Evolutionary conservation across 352 stramenopile genomes (phyloP).

Genomic region (Pythium pyrilobum): DNA sequence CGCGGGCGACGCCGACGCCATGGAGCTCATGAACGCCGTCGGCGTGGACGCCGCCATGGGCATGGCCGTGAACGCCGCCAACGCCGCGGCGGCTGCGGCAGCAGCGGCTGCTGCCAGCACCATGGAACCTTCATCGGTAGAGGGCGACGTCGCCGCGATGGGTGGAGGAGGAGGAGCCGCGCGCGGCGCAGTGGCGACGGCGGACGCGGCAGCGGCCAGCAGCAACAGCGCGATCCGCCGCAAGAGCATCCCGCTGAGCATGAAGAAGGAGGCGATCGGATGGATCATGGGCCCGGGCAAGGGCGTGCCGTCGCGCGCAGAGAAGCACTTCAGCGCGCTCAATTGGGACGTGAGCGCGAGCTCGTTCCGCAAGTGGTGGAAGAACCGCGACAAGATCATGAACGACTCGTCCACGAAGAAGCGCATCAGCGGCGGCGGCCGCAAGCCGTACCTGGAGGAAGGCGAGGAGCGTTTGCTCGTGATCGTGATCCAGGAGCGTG

Average conservation of each 20-base stretch:
- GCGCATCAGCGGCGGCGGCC: constrained; percentile 58
- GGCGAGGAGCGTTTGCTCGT: constrained; percentile 69
- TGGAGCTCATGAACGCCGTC: constrained; percentile 17
- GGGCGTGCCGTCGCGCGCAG: constrained; percentile 56
- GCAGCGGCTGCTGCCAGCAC: background rate
- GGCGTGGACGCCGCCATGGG: background rate
- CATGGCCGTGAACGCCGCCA: background rate
- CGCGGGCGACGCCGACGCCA: constrained; percentile 2
- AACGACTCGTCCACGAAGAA: constrained; percentile 66
- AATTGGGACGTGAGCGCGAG: constrained; percentile 75
- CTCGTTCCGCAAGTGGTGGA: constrained; percentile 83
- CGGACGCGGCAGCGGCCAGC: background rate
- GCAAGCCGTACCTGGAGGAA: constrained; percentile 67
- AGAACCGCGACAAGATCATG: constrained; percentile 78
- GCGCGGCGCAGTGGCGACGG: background rate
- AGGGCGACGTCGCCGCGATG: background rate
- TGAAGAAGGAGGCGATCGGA: constrained; percentile 81
- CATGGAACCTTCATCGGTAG: background rate
- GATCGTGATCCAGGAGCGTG: constrained; percentile 66
- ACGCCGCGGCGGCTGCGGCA: background rate
- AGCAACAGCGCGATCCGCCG: constrained; percentile 32
- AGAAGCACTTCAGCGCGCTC: constrained; percentile 67
- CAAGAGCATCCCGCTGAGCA: constrained; percentile 74
- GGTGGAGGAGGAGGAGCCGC: background rate
- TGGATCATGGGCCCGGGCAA: constrained; percentile 75